Conservation (phyloP, 2,329 filamentous ascomycete genomes). For the Aureobasidium sp. region DNA sequence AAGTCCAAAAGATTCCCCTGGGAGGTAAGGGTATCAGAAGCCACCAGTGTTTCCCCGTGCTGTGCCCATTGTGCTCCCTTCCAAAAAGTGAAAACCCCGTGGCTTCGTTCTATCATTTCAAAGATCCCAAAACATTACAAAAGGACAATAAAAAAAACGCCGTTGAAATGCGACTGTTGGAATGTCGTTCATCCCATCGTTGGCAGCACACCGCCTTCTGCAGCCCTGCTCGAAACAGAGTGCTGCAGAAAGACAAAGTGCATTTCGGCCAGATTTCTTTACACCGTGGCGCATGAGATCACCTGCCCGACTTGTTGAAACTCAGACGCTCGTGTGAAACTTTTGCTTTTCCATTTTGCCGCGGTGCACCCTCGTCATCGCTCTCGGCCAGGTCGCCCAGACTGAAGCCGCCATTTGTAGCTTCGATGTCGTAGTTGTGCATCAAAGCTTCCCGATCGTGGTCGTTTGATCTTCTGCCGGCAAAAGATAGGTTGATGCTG, state of each 20-base stretch:
- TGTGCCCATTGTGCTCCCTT: background rate
- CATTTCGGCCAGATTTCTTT: background rate
- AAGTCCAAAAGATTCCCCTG: background rate
- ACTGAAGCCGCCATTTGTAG: conserved; percentile 53
- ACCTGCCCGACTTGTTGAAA: conserved; percentile 8
- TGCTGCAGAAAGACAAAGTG: background rate
- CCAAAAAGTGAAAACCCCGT: background rate
- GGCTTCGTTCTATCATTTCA: conserved; percentile 11
- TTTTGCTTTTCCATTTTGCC: conserved; percentile 8
- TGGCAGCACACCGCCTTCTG: background rate
- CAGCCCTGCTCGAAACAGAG: background rate
- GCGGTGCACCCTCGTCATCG: conserved; percentile 5
- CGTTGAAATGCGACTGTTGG: background rate
- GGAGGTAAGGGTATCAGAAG: background rate
- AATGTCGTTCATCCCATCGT: background rate
- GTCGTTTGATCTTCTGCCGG: conserved; percentile 26
- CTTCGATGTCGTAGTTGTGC: conserved; percentile 81
- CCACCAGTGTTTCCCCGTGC: background rate
- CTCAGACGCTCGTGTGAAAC: conserved; percentile 12
- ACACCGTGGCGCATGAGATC: background rate
- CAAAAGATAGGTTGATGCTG: conserved; percentile 29
- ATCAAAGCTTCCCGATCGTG: conserved; percentile 77
- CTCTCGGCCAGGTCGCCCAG: conserved; percentile 67
- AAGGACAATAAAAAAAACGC: background rate
- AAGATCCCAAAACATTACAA: conserved; percentile 4